Conservation (phyloP, 176 grass and related monocot species). For the Thinopyrum elongatum region DNA sequence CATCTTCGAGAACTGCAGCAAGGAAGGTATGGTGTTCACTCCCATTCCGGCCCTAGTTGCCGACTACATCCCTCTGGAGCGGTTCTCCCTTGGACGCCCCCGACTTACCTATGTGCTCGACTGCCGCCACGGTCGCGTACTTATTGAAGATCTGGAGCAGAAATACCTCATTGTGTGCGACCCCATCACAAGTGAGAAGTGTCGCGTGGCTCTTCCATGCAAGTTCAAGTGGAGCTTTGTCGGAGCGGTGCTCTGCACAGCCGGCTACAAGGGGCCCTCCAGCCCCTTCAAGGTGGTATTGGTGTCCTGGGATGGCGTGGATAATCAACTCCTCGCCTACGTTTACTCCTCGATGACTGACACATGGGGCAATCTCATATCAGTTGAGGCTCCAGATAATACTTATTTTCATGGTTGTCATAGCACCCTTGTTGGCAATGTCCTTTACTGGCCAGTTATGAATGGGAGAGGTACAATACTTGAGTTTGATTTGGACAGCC, state of each 20-base stretch:
- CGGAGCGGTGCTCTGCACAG: not conserved
- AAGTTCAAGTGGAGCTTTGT: not conserved
- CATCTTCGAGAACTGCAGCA: not conserved
- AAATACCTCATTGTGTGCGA: not conserved
- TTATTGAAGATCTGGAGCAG: not conserved
- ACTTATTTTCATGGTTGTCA: not conserved
- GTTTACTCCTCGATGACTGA: not conserved
- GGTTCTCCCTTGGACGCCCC: not conserved
- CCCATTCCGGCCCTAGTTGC: not conserved
- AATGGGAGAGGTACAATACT: not conserved
- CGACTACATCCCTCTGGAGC: not conserved
- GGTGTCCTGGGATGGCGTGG: not conserved
- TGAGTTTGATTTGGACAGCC: not conserved
- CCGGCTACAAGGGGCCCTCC: not conserved
- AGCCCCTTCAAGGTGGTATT: conserved; percentile 1
- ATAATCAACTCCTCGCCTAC: too few relatives aligned
- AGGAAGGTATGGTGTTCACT: not conserved
- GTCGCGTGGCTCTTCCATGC: not conserved
- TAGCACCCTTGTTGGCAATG: not conserved
- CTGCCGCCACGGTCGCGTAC: not conserved
- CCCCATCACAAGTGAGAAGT: not conserved
- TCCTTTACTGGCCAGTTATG: not conserved
- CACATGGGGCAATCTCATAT: not conserved
- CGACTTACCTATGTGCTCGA: not conserved
- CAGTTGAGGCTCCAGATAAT: not conserved